A percentile compares a stretch with the other conserved stretches of the same genome.
Conservation (phyloP, 345 rosid species). For the Citrus cavaleriei region DNA sequence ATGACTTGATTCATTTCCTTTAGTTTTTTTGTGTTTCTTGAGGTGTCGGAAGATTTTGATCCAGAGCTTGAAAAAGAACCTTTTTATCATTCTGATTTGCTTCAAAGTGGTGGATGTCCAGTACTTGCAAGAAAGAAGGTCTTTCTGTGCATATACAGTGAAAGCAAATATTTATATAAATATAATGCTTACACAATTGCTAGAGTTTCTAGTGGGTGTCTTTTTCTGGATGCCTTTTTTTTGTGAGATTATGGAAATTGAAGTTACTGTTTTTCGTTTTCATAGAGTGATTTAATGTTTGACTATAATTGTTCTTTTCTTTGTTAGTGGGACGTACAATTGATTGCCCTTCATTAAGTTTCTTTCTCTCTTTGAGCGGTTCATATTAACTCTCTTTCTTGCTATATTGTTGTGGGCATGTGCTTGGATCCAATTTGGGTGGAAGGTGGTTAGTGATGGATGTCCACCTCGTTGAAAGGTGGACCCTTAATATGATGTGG, state of each 20-base stretch:
- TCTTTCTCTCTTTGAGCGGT: conserved; percentile 21
- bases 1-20: background rate
- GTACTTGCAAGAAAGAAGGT: conserved; percentile 18
- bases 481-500: conserved; percentile 18
- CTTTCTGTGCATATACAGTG: conserved; percentile 8
- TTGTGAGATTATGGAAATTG: conserved; percentile 27
- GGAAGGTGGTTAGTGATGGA: conserved; percentile 39
- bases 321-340: conserved; percentile 45
- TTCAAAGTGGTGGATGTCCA: conserved; percentile 32
- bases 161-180: background rate
- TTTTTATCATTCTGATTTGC: conserved; percentile 24
- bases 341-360: conserved; percentile 37
- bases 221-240: conserved; percentile 20
- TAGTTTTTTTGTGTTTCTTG: conserved; percentile 1
- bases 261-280: conserved; percentile 13
- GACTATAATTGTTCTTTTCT: conserved; percentile 29
- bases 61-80: conserved; percentile 13
- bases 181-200: conserved; percentile 21
- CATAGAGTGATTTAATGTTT: conserved; percentile 38
- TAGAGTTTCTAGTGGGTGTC: conserved; percentile 31
- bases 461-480: conserved; percentile 24
- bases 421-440: conserved; percentile 33
- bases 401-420: conserved; percentile 24
- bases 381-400: conserved; percentile 11
- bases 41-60: conserved; percentile 9